Evolutionary conservation across 352 stramenopile species (phyloP), one percentile per base, ranked within the genome.

Genomic region (Achlya hypogyna): DNA sequence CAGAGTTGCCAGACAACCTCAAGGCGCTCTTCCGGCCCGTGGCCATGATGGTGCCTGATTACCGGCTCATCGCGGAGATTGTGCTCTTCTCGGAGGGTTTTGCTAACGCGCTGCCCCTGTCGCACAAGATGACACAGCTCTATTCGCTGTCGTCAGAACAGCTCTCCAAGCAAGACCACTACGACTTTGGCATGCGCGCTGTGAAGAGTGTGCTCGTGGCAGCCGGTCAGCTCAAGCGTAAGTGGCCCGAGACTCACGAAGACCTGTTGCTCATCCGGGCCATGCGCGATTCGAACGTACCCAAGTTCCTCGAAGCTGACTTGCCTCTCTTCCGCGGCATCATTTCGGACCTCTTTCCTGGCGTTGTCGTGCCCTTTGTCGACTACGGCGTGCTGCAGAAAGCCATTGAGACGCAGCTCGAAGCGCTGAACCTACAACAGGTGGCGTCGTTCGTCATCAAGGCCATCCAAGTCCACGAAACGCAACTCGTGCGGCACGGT

Each of bases 41-140:
- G 23, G 93, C 91, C 3, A 97, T 98, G 88, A 98, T 98, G 92
- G 91, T 98, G 25, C 92, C 92, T 3, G 92, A 98, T 62, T 97
- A 97, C 47, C 82, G 93, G 4, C 62, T 98, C 9, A 98, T 98
- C 66, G 93, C 90, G 5, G 92, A 98, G 73, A 98, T 98, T 70
- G 92, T 98, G 62, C 78, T 98, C 29, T 98, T 98, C 67, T 94
- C 89, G 0, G 86, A 98, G 71, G 92, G 91, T 0, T 98, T 98
- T 79, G 87, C 89, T 14, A 97, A 97, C 70, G 90, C 90, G 4
- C 65, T 96, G 16, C 88, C 86, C 6, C 77, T 98, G 0, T 96
- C 89, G 8, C 93, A 96, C 78, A 97, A 98, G 59, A 98, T 98
- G 89, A 93, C 86, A 18, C 89, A 97, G 69, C 72, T 98, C 14